phyloP scores from a whole-genome alignment of 2,329 filamentous ascomycete genomes.

The Fusarium pseudocircinatum region DNA sequence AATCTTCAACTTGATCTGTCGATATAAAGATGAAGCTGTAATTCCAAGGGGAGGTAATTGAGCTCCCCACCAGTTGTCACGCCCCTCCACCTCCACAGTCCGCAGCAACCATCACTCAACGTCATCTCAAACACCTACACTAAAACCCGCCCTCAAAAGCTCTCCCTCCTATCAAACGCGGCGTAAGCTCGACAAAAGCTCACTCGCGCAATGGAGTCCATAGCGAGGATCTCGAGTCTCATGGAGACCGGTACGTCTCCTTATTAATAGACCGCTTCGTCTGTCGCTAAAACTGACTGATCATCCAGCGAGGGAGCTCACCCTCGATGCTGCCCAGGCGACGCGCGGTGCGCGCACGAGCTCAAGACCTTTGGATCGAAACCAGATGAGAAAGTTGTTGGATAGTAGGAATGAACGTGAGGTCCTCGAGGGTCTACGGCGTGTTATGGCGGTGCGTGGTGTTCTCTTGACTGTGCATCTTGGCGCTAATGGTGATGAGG shows the following conservation, averaged over 20 bases:
- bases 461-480: background rate
- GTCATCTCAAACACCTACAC: slow-evolving; percentile 41
- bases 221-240: slow-evolving; percentile 91
- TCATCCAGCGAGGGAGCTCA: slow-evolving; percentile 86
- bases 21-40: background rate
- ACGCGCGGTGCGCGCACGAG: slow-evolving; percentile 73
- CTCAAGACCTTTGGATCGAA: slow-evolving; percentile 74
- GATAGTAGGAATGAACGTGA: slow-evolving; percentile 95
- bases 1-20: background rate
- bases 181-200: slow-evolving; percentile 15
- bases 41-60: background rate
- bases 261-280: slow-evolving; percentile 9
- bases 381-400: slow-evolving; percentile 91
- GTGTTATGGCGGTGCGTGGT: slow-evolving; percentile 81
- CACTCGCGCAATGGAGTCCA: slow-evolving; percentile 81
- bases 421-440: slow-evolving; percentile 88
- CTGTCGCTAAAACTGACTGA: slow-evolving; percentile 30
- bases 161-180: slow-evolving; percentile 17
- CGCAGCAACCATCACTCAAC: slow-evolving; percentile 24
- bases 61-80: slow-evolving; percentile 19
- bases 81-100: slow-evolving; percentile 35
- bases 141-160: slow-evolving; percentile 7
- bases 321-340: slow-evolving; percentile 93
- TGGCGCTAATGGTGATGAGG: slow-evolving; percentile 13
- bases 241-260: slow-evolving; percentile 84